A percentile compares a stretch with the other conserved stretches of the same genome.
These are phyloP conservation scores for Annulohypoxylon moriforme DNA, from an alignment of 495 filamentous ascomycete genomes.

Conservation along the genomic window DNA sequence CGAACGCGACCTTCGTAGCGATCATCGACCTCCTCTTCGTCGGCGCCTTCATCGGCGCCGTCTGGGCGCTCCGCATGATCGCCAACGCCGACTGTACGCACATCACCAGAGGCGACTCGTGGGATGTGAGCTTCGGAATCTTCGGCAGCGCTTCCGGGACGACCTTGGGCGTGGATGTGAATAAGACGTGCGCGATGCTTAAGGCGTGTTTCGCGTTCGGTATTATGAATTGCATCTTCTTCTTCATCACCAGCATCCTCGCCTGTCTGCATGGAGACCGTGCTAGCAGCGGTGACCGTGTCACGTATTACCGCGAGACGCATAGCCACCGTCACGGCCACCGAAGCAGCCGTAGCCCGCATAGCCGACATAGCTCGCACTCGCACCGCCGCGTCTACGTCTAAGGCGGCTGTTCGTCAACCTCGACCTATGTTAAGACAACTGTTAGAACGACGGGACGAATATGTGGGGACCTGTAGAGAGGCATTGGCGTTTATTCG, in stretches of 20 bases:
- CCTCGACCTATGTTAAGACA: neutral
- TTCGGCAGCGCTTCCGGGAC: slow-evolving; percentile 63
- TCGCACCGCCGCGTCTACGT: slow-evolving; percentile 50
- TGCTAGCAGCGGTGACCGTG: slow-evolving; percentile 55
- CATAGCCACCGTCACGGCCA: slow-evolving; percentile 56
- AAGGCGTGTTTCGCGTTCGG: slow-evolving; percentile 88
- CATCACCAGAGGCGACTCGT: slow-evolving; percentile 56
- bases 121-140: slow-evolving; percentile 69
- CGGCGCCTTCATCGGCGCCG: slow-evolving; percentile 82
- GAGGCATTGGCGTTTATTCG: neutral
- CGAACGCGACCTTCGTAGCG: slow-evolving; percentile 79
- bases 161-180: slow-evolving; percentile 60
- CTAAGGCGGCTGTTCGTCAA: neutral
- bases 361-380: slow-evolving; percentile 52
- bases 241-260: slow-evolving; percentile 75
- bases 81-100: slow-evolving; percentile 71
- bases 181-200: slow-evolving; percentile 88
- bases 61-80: slow-evolving; percentile 80
- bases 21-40: slow-evolving; percentile 84
- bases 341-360: slow-evolving; percentile 54
- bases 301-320: slow-evolving; percentile 56
- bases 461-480: neutral
- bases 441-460: neutral
- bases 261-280: slow-evolving; percentile 67
- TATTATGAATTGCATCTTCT: slow-evolving; percentile 89